Evolutionary conservation across 805 yeast genomes (phyloP), one percentile per base, ranked within the genome.

Genomic region (Yamadazyma takamatsuzukensis): DNA sequence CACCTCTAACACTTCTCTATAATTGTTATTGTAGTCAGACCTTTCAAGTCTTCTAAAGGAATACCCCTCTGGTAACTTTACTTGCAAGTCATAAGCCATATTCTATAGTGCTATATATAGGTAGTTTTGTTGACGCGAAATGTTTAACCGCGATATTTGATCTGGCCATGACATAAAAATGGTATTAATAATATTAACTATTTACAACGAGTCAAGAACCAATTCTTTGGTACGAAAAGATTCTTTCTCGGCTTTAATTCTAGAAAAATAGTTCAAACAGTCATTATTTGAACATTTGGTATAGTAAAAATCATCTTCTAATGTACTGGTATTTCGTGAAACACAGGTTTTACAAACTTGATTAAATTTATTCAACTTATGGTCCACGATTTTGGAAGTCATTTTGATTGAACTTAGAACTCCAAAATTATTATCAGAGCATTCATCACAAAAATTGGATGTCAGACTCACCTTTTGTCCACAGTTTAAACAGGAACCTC

Each of bases 31-130:
- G 53, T 70, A 79, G 56, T 89, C 97, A 0, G 63, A 45, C 6
- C 54, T 43, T 34, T 64, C 56, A 15, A 84, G 54, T 17, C 77
- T 67, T 47, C 96, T 73, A 33, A 88, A 63, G 1, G 60, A 54
- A 61, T 83, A 88, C 1, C 83, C 88, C n/a, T 56, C 63, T n/a
- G 89, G 88, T 18, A 76, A 53, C 17, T 32, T 31, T 21, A 39
- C 15, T 27, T 36, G 29, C 32, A 36, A 36, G n/a, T 32, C 27
- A 27, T 29, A 38, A 5, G 37, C 33, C 41, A 40, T 40, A 27
- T 17, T n/a, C 12, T 23, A 7, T 23, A 13, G 18, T 12, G 14
- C n/a, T 24, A n/a, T n/a, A n/a, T n/a, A n/a, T n/a, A n/a, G n/a
- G 22, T 19, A 8, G 22, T 19, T 19, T 19, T 19, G 22, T 19